These are phyloP conservation scores for Mallotus nudiflorus DNA, from an alignment of 345 rosid genomes.

Conservation along the genomic window DNA sequence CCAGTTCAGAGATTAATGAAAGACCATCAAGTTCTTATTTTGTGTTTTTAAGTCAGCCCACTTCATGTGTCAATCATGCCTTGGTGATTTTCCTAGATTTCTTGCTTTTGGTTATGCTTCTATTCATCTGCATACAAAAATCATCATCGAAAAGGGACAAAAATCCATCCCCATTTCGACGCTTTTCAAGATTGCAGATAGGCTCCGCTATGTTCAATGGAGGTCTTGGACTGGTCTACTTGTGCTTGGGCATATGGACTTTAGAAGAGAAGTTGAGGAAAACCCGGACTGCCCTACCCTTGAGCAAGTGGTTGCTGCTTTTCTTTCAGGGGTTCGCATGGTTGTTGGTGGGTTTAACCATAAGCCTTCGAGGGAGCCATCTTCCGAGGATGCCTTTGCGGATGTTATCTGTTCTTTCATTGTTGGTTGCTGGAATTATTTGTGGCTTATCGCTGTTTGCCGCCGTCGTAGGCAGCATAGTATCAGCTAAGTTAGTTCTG, in stretches of 20 bases:
- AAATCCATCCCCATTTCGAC: constrained; percentile 26
- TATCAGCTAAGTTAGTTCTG: constrained; percentile 29
- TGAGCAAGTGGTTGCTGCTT: constrained; percentile 47
- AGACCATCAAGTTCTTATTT: constrained; percentile 23
- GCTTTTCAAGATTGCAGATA: constrained; percentile 40
- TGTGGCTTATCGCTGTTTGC: constrained; percentile 43
- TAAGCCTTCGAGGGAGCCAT: constrained; percentile 43
- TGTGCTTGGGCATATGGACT: constrained; percentile 56
- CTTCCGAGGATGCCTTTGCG: constrained; percentile 40
- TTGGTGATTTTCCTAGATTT: constrained; percentile 51
- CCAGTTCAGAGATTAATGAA: constrained; percentile 21
- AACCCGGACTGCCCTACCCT: constrained; percentile 41
- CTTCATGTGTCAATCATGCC: constrained; percentile 54
- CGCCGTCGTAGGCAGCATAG: constrained; percentile 29
- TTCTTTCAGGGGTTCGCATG: constrained; percentile 70
- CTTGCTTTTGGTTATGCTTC: constrained; percentile 48
- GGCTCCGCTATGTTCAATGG: constrained; percentile 57
- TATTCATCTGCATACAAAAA: constrained; percentile 45
- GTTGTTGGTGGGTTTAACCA: constrained; percentile 48
- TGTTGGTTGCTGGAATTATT: constrained; percentile 47
- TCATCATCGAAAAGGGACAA: constrained; percentile 33
- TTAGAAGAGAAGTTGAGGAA: constrained; percentile 53
- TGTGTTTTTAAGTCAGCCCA: constrained; percentile 30
- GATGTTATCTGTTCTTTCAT: constrained; percentile 49
- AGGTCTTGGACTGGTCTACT: constrained; percentile 54